phyloP scores from a whole-genome alignment of 768 basidiomycete genomes.

The Termitomyces sp. region DNA sequence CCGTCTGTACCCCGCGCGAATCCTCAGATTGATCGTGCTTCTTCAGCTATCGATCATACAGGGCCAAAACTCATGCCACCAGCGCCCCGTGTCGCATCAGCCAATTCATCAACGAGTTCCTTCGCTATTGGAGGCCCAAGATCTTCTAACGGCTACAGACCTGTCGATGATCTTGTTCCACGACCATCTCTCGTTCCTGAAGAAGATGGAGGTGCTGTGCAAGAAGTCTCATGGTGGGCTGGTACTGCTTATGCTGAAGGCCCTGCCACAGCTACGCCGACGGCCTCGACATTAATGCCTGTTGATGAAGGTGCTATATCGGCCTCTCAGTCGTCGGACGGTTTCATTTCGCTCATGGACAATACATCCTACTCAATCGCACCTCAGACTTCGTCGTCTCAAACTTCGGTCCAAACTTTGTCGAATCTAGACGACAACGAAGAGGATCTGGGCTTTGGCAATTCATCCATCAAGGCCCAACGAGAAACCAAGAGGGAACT shows the following conservation, averaged over 20 bases:
- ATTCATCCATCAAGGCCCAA: slow-evolving; percentile 37
- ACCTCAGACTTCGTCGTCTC: slow-evolving; percentile 18
- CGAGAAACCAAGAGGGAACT: slow-evolving; percentile 26
- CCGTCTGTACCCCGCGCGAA: slow-evolving; percentile 43
- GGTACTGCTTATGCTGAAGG: slow-evolving; percentile 32
- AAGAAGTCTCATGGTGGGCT: slow-evolving; percentile 63
- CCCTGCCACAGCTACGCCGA: slow-evolving; percentile 51
- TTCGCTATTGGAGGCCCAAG: slow-evolving; percentile 41
- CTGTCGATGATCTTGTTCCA: slow-evolving; percentile 24
- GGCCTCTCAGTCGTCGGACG: slow-evolving; percentile 41
- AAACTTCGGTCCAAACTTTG: slow-evolving; percentile 5
- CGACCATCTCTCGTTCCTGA: slow-evolving; percentile 21
- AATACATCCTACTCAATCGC: slow-evolving; percentile 38
- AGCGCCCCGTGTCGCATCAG: slow-evolving; percentile 48
- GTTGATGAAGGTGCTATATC: slow-evolving; percentile 39
- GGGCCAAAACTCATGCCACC: slow-evolving; percentile 49
- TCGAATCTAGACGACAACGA: slow-evolving; percentile 47
- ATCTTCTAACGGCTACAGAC: slow-evolving; percentile 24
- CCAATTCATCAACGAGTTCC: slow-evolving; percentile 45
- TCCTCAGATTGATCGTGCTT: slow-evolving; percentile 60
- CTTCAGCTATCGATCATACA: slow-evolving; percentile 74
- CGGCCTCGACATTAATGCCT: slow-evolving; percentile 58
- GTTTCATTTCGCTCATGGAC: slow-evolving; percentile 85
- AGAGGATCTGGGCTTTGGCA: slow-evolving; percentile 88
- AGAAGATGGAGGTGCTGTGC: slow-evolving; percentile 30